Conservation (phyloP, 106 monocot genomes). For the Dactylorhiza incarnata region DNA sequence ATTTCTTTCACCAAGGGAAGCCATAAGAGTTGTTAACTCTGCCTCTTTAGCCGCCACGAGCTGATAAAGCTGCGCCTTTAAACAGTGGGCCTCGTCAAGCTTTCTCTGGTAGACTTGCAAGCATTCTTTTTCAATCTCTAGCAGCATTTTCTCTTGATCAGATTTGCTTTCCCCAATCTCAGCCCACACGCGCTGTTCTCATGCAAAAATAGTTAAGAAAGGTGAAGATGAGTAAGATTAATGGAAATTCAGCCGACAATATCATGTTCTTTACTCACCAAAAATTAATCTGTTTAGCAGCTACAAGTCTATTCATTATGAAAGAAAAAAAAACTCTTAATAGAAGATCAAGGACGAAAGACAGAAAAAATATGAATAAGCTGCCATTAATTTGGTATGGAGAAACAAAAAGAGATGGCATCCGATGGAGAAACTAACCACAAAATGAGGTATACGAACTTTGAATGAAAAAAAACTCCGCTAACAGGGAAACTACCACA, state of each 20-base stretch:
- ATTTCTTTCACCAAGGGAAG: constrained; percentile 65
- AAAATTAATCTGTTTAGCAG: not conserved
- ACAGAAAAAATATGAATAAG: no score
- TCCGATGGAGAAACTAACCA: constrained; percentile 2
- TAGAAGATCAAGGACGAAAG: not conserved
- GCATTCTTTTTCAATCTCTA: constrained; percentile 77
- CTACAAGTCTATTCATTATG: not conserved
- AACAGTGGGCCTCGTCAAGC: constrained; percentile 60
- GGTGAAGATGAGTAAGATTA: not conserved
- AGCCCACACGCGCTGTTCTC: constrained; percentile 61
- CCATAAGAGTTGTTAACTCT: constrained; percentile 60
- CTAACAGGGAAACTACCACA: not conserved
- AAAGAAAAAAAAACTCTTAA: not conserved
- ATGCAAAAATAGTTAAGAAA: constrained; percentile 1
- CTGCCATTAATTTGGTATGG: not conserved
- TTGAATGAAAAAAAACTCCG: not conserved
- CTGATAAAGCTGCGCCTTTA: constrained; percentile 55
- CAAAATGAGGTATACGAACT: not conserved
- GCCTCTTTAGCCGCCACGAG: constrained; percentile 75
- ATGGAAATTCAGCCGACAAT: not conserved
- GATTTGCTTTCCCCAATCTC: constrained; percentile 79
- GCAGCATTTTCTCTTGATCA: constrained; percentile 48
- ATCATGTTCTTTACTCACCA: not conserved
- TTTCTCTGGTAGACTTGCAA: constrained; percentile 65
- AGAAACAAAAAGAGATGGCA: not conserved